Base-by-base conservation (phyloP, 805 yeast genomes). In the Wickerhamomyces xylosicus region DNA sequence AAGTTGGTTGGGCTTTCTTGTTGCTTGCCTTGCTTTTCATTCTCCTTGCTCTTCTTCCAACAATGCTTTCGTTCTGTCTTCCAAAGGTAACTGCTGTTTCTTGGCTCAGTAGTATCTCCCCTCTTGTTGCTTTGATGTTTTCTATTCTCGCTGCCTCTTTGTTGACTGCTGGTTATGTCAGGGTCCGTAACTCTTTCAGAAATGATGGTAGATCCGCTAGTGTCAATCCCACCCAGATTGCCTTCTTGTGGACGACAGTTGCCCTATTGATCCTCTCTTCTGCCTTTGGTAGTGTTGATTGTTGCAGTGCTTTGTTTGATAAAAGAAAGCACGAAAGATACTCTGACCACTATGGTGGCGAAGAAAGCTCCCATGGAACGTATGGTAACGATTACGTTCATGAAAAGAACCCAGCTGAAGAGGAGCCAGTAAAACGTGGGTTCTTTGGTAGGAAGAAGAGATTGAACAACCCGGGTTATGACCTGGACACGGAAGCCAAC, bases 1-100 rank as follows among this genome's bases (percentile, higher is more conserved):
- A 90, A 48, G 71, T 79, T 50, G 78, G 77, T 8, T 79, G 75
- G 70, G 75, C 82, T 3, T 78, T 81, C 64, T 60, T 72, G 50
- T 52, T 77, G 37, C 63, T 79, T 47, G 81, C 77, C 2, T 57
- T 81, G 38, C 57, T 71, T 19, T 79, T 79, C 53, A 58, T 74
- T 14, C 59, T 71, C 4, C 35, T 72, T 14, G 64, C 81, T 1
- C 47, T 79, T 32, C 11, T 73, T 15, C 68, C 71, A 31, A 45
- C 54, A 7, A 16, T 46, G 3, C 34, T 53, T 3, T 44, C 50
- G 16, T 43, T 54, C 35, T 55, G 53, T 38, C 22, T 51, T 2
- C 51, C 55, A 14, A 7, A 6, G 6, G 25, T 21, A 7, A 10
- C 9, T 21, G 19, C 45, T 1, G 31, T 52, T 14, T 39, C 47